Evolutionary conservation across 2,329 filamentous ascomycete species (phyloP), one percentile per base, ranked within the genome.

Genomic region (Diaporthe humulicola): DNA sequence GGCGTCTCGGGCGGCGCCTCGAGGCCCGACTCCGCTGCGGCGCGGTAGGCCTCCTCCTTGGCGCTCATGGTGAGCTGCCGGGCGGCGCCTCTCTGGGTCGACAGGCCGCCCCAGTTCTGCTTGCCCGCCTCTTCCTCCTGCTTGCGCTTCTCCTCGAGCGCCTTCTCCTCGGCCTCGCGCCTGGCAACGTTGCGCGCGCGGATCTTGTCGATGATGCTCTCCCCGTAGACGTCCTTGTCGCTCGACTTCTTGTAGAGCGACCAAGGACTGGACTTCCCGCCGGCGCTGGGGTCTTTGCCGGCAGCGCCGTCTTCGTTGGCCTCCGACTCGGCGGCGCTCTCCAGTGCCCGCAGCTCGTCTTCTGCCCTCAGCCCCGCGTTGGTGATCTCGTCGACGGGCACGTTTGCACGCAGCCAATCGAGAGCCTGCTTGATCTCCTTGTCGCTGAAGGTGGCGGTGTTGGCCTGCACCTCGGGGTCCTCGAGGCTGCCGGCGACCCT

Each of bases 401-500:
- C 85, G 58, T 85, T 85, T 28, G 85, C 82, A 69, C 91, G 88
- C 56, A 93, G 83, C 80, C 91, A 93, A 45, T 81, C 82, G 73
- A 93, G 82, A 0, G 87, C 91, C 56, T 79, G 84, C 22, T 82
- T 80, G 22, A 87, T 83, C 74, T 90, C 85, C 1, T 81, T 75
- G 3, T 81, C 71, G 12, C 83, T 82, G 77, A 84, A 91, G 14
- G 81, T 78, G 2, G 82, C 82, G 38, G 89, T 91, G 77, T 90
- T 87, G 36, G 82, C 77, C 48, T 83, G 82, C 64, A 89, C 85
- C 6, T 83, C 84, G 3, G 91, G 91, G 79, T 93, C 91, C 15
- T 90, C 87, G 56, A 93, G 84, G 4, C 91, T 92, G 45, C 91
- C 91, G 10, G 91, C 90, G 30, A 93, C 90, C 54, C 91, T 86